phyloP scores from a whole-genome alignment of 1,284 basidiomycete species.

The Amylostereum areolatum region DNA sequence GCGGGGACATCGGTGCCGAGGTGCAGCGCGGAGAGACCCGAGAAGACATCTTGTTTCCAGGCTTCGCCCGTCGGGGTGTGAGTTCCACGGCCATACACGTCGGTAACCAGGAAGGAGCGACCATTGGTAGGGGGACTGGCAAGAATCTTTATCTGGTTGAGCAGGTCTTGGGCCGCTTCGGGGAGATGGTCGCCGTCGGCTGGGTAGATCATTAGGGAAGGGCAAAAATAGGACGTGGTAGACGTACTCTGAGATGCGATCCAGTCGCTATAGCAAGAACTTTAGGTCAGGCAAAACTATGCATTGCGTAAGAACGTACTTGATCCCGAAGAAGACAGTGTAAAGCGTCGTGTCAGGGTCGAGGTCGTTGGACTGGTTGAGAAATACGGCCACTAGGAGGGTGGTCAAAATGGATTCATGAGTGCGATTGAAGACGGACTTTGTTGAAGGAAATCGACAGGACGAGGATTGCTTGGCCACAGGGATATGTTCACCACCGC shows the following conservation, averaged over 20 bases:
- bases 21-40: slow-evolving; percentile 17
- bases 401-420: neutral
- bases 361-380: slow-evolving; percentile 24
- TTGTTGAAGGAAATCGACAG: slow-evolving; percentile 29
- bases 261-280: slow-evolving; percentile 23
- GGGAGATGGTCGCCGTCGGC: slow-evolving; percentile 29
- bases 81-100: slow-evolving; percentile 25
- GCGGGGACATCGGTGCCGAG: slow-evolving; percentile 10
- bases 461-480: slow-evolving; percentile 24
- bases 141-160: slow-evolving; percentile 26
- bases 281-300: too few species aligned
- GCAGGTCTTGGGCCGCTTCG: slow-evolving; percentile 26
- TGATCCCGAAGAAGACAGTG: slow-evolving; percentile 32
- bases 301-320: slow-evolving; percentile 16
- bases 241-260: slow-evolving; percentile 21
- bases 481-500: slow-evolving; percentile 14
- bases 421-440: slow-evolving; percentile 15
- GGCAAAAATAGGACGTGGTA: neutral
- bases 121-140: slow-evolving; percentile 22
- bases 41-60: slow-evolving; percentile 23
- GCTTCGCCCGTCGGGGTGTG: slow-evolving; percentile 21
- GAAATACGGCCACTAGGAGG: slow-evolving; percentile 20
- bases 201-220: slow-evolving; percentile 5
- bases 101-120: slow-evolving; percentile 24
- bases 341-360: slow-evolving; percentile 28